Percentiles rank a stretch among this genome's conserved stretches.
phyloP scores from a whole-genome alignment of 805 yeast genomes.

The Hanseniaspora taiwanica region DNA sequence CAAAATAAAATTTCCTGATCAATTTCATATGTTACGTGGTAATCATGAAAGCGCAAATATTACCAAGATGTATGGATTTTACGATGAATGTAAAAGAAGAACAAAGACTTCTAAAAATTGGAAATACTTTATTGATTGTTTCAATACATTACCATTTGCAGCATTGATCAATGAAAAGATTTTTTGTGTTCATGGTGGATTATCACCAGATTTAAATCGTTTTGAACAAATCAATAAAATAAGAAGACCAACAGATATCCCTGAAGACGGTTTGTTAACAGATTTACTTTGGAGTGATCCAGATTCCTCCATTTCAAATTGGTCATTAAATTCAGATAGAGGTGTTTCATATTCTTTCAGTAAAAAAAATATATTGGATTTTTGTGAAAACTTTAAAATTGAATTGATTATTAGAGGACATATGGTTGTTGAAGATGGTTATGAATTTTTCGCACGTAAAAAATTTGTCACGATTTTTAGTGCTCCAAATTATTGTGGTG shows the following conservation, averaged over 20 bases:
- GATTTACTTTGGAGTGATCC: slow-evolving; percentile 82
- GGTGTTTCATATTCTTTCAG: slow-evolving; percentile 76
- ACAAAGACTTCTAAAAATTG: slow-evolving; percentile 75
- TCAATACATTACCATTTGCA: slow-evolving; percentile 89
- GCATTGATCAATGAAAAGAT: slow-evolving; percentile 93
- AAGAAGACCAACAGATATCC: slow-evolving; percentile 72
- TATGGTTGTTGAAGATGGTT: slow-evolving; percentile 85
- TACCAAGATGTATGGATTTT: slow-evolving; percentile 92
- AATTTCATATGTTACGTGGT: slow-evolving; percentile 84
- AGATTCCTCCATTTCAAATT: slow-evolving; percentile 39
- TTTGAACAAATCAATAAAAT: slow-evolving; percentile 59
- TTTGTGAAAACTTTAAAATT: slow-evolving; percentile 51
- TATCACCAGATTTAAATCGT: slow-evolving; percentile 56
- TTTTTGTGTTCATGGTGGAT: slow-evolving; percentile 79
- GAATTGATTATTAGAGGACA: slow-evolving; percentile 75
- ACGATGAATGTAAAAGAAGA: slow-evolving; percentile 94
- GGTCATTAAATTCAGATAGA: slow-evolving; percentile 69
- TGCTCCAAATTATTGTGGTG: slow-evolving; percentile 58
- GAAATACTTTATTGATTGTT: slow-evolving; percentile 88
- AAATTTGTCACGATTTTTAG: slow-evolving; percentile 66
- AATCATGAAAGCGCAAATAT: slow-evolving; percentile 97
- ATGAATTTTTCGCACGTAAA: slow-evolving; percentile 65
- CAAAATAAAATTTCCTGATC: slow-evolving; percentile 93
- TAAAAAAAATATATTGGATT: slow-evolving; percentile 56
- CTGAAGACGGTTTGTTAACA: slow-evolving; percentile 64